Conservation (phyloP, 208 protist genomes). For the Trypanosoma scelopori region DNA sequence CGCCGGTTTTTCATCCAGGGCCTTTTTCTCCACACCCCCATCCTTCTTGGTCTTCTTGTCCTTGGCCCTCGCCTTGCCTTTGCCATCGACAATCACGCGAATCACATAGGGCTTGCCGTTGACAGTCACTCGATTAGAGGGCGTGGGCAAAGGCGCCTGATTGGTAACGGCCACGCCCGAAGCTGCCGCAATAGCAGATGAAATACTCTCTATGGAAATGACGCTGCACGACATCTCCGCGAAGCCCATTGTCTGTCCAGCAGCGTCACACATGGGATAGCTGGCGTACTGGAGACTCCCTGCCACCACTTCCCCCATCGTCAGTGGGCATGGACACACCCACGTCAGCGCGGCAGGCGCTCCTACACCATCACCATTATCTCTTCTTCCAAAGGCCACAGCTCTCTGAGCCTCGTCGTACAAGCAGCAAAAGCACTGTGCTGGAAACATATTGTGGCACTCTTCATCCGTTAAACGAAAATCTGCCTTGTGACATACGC, state of each 20-base stretch:
- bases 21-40: background rate
- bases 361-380: background rate
- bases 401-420: conserved; percentile 13
- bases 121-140: background rate
- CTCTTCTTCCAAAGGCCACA: no score
- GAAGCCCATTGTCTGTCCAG: conserved; percentile 59
- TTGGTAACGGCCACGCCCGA: conserved; percentile 7
- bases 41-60: conserved; percentile 4
- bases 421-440: conserved; percentile 53
- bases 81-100: conserved; percentile 71
- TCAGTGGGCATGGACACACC: conserved; percentile 40
- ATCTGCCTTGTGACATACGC: conserved; percentile 80
- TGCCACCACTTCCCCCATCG: background rate
- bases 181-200: background rate
- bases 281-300: conserved; percentile 34
- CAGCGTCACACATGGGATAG: conserved; percentile 48
- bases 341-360: conserved; percentile 28
- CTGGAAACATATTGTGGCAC: conserved; percentile 35
- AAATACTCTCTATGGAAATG: conserved; percentile 18
- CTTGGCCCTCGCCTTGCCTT: background rate
- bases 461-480: conserved; percentile 56
- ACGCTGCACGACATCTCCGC: conserved; percentile 82
- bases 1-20: background rate
- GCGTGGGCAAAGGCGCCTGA: background rate
- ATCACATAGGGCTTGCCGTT: conserved; percentile 81